These are phyloP conservation scores for Neurospora sp. DNA, from an alignment of 495 filamentous ascomycete genomes.

Conservation along the genomic window DNA sequence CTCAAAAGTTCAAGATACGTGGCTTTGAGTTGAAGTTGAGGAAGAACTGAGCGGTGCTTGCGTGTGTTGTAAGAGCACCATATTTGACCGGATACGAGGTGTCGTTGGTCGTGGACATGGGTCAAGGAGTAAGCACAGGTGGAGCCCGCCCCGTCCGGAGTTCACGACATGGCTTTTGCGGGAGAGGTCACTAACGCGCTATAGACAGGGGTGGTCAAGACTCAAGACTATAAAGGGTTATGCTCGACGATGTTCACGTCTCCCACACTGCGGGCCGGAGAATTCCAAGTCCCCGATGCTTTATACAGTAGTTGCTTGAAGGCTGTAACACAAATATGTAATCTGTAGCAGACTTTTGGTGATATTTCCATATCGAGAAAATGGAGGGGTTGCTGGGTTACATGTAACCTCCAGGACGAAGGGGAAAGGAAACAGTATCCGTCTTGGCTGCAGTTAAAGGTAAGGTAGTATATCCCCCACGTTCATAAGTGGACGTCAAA, in stretches of 20 bases:
- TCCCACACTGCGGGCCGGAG: neutral
- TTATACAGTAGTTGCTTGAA: neutral
- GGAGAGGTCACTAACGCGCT: neutral
- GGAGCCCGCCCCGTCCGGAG: neutral
- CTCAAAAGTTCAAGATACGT: neutral
- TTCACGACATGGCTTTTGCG: neutral
- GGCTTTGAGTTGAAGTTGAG: neutral
- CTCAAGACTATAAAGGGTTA: neutral
- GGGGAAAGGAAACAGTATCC: neutral
- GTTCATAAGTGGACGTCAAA: neutral
- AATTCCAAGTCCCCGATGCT: neutral
- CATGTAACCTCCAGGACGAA: neutral
- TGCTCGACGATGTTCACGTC: neutral
- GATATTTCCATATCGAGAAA: neutral
- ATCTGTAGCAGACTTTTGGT: neutral
- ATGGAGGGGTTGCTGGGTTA: neutral
- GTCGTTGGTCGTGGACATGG: neutral
- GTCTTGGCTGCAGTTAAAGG: neutral
- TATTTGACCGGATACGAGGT: neutral
- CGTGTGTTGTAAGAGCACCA: neutral
- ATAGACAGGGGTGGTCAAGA: neutral
- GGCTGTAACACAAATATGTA: neutral
- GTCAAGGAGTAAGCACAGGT: neutral
- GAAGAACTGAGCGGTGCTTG: neutral
- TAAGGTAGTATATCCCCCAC: neutral